Evolutionary conservation across 1,139 yeast species (phyloP).

Genomic region (Magnusiomyces tetraspermus): DNA sequence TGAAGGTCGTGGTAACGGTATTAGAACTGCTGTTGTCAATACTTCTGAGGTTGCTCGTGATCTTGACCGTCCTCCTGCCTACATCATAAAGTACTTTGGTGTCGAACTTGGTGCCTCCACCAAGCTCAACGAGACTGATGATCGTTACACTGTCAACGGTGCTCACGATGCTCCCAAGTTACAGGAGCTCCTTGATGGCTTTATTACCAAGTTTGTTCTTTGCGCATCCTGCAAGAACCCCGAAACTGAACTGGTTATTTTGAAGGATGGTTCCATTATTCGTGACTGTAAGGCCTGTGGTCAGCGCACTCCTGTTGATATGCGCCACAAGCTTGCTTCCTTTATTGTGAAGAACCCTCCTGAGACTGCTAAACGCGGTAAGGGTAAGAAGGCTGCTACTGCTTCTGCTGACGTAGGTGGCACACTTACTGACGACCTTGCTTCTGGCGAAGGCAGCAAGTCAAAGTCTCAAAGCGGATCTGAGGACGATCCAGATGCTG

Average conservation of each 20-base stretch:
- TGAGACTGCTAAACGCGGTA: conserved; percentile 41
- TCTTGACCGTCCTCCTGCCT: conserved; percentile 82
- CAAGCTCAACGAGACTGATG: conserved; percentile 64
- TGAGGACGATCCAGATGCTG: conserved; percentile 37
- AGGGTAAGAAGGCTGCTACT: conserved; percentile 63
- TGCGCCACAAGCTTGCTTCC: conserved; percentile 76
- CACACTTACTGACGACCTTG: conserved; percentile 54
- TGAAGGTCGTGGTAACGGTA: conserved; percentile 99
- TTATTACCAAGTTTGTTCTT: conserved; percentile 82
- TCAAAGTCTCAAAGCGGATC: conserved; percentile 21
- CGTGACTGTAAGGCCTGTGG: conserved; percentile 99
- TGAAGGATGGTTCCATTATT: conserved; percentile 66
- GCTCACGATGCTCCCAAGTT: conserved; percentile 83
- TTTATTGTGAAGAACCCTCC: conserved; percentile 93
- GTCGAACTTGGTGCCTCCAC: conserved; percentile 97
- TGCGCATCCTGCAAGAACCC: conserved; percentile 97
- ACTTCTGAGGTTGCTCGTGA: conserved; percentile 92
- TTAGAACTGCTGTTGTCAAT: conserved; percentile 88
- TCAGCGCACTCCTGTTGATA: conserved; percentile 71
- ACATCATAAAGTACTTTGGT: conserved; percentile 89
- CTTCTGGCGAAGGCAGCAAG: conserved; percentile 25
- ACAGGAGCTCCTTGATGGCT: conserved; percentile 91
- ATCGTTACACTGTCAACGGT: conserved; percentile 90
- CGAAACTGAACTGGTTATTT: conserved; percentile 83
- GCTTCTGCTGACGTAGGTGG: conserved; percentile 91